A percentile compares a stretch with the other conserved stretches of the same genome.
phyloP scores from a whole-genome alignment of 78 protist species.

The Protostelium mycophagum region DNA sequence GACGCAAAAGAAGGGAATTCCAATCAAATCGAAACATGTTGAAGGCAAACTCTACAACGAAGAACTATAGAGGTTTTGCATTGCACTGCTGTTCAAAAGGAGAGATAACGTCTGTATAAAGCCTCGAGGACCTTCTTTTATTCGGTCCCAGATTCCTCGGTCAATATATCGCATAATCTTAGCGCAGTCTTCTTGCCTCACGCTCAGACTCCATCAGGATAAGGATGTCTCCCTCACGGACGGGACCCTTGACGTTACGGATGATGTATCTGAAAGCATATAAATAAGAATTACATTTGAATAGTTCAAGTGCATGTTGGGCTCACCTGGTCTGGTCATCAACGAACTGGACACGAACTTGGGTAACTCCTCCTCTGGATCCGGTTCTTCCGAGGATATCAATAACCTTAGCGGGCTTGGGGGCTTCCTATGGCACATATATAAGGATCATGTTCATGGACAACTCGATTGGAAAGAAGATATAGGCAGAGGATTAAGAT shows the following conservation, averaged over 20 bases:
- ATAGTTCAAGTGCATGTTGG: slow-evolving; percentile 9
- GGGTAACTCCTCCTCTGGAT: slow-evolving; percentile 87
- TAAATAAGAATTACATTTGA: too few relatives aligned
- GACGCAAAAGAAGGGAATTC: too few relatives aligned
- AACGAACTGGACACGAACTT: slow-evolving; percentile 85
- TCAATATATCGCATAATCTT: background rate
- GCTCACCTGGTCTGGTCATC: slow-evolving; percentile 35
- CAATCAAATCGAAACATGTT: too few relatives aligned
- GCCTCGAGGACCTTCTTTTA: background rate
- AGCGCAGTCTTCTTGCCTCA: slow-evolving; percentile 89
- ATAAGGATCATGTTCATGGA: background rate
- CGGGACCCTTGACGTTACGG: slow-evolving; percentile 89
- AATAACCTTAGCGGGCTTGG: slow-evolving; percentile 58
- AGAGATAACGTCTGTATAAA: too few relatives aligned
- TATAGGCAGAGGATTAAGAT: background rate
- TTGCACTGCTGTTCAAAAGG: too few relatives aligned
- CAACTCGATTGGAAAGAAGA: background rate
- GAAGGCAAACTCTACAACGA: too few relatives aligned
- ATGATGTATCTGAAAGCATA: slow-evolving; percentile 76
- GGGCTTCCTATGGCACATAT: background rate
- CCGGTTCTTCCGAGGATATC: slow-evolving; percentile 87
- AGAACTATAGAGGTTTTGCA: too few relatives aligned
- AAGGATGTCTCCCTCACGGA: slow-evolving; percentile 79
- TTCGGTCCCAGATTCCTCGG: background rate
- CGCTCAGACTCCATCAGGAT: slow-evolving; percentile 87